Evolutionary conservation across 225 moss, liverwort and hornwort species (phyloP).

Genomic region (Physcomitrium patens): DNA sequence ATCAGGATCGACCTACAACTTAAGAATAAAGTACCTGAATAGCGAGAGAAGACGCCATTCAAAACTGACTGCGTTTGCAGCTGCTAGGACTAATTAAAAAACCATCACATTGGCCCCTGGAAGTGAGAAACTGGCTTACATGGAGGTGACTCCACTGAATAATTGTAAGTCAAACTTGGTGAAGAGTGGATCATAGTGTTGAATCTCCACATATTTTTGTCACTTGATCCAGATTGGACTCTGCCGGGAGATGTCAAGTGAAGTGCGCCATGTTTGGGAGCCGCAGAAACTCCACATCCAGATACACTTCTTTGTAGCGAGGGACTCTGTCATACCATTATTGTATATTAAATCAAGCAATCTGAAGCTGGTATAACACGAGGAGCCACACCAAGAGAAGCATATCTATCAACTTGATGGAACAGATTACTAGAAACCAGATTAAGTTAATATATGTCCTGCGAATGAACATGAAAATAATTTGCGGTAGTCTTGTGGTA

Average conservation of each 20-base stretch:
- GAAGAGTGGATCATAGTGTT: constrained; percentile 34
- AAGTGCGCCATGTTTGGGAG: constrained; percentile 10
- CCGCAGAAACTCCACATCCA: constrained; percentile 13
- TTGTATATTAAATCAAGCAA: neutral
- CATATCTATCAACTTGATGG: neutral
- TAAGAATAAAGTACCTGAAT: neutral
- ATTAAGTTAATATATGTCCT: too few species aligned
- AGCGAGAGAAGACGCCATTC: neutral
- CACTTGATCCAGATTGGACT: constrained; percentile 12
- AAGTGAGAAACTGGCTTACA: constrained; percentile 6
- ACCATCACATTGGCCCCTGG: neutral
- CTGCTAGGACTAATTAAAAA: neutral
- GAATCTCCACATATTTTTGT: constrained; percentile 29
- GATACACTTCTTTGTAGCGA: constrained; percentile 23
- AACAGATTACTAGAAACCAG: too few species aligned
- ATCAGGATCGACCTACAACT: neutral
- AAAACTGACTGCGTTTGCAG: neutral
- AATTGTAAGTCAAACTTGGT: constrained; percentile 27
- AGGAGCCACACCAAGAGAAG: neutral
- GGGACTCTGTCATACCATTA: constrained; percentile 16
- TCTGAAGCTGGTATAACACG: neutral
- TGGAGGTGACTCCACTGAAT: constrained; percentile 31
- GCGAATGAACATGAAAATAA: too few species aligned
- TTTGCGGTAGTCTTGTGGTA: too few species aligned
- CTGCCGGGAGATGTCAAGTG: neutral